phyloP scores from a whole-genome alignment of 352 stramenopile species.

The Phytophthora hibernalis region DNA sequence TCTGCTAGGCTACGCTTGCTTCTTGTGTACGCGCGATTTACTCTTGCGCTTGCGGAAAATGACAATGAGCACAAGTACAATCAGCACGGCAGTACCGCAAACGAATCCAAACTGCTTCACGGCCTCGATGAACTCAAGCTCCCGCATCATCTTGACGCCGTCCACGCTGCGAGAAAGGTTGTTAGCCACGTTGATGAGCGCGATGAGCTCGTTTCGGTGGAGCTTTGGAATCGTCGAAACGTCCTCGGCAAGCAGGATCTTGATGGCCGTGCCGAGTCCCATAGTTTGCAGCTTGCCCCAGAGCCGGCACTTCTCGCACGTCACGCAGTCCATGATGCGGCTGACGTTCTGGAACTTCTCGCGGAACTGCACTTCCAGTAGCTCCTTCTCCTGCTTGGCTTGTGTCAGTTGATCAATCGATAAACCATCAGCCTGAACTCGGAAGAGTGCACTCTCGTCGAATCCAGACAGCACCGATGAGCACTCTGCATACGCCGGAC shows the following conservation, averaged over 20 bases:
- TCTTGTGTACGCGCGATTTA: slow-evolving; percentile 35
- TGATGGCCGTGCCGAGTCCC: slow-evolving; percentile 96
- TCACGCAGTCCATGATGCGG: slow-evolving; percentile 98
- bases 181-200: slow-evolving; percentile 96
- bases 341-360: slow-evolving; percentile 98
- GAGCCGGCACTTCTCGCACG: slow-evolving; percentile 98
- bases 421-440: slow-evolving; percentile 61
- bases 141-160: slow-evolving; percentile 78
- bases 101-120: slow-evolving; percentile 69
- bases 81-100: slow-evolving; percentile 46
- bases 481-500: slow-evolving; percentile 57
- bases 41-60: slow-evolving; percentile 54
- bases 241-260: slow-evolving; percentile 95
- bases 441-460: slow-evolving; percentile 90
- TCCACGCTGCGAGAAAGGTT: slow-evolving; percentile 84
- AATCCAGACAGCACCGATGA: slow-evolving; percentile 86
- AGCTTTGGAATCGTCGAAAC: slow-evolving; percentile 78
- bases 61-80: slow-evolving; percentile 55
- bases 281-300: slow-evolving; percentile 98
- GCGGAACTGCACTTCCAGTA: slow-evolving; percentile 76
- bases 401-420: slow-evolving; percentile 67
- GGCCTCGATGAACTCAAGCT: slow-evolving; percentile 75
- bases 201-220: slow-evolving; percentile 97
- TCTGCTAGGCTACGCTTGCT: slow-evolving; percentile 37
- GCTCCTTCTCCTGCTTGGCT: slow-evolving; percentile 65